These are phyloP conservation scores for Botrytis medusae DNA, from an alignment of 2,329 filamentous ascomycete species.

Conservation along the genomic window DNA sequence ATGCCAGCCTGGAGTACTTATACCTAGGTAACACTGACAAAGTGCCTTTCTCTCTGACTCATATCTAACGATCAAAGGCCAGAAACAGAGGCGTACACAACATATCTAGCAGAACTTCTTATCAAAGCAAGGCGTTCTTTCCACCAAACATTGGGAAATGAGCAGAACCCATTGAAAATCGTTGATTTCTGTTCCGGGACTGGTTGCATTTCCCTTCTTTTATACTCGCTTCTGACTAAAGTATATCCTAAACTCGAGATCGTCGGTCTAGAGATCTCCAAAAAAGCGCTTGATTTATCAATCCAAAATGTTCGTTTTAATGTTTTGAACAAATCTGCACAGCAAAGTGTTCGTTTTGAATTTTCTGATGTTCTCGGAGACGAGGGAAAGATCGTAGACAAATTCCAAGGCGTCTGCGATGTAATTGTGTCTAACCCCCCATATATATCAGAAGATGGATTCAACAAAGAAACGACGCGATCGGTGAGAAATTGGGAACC, in stretches of 20 bases:
- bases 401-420: conserved; percentile 25
- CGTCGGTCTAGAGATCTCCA: conserved; percentile 73
- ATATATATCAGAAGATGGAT: conserved; percentile 71
- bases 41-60: background rate
- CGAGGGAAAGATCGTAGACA: background rate
- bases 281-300: conserved; percentile 63
- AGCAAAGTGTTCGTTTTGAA: conserved; percentile 2
- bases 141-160: background rate
- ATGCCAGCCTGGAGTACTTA: conserved; percentile 76
- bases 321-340: conserved; percentile 32
- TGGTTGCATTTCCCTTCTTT: conserved; percentile 81
- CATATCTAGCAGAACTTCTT: conserved; percentile 48
- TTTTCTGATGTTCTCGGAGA: conserved; percentile 1
- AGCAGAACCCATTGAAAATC: conserved; percentile 52
- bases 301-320: conserved; percentile 61
- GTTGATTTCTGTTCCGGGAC: conserved; percentile 89
- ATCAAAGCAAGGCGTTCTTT: background rate
- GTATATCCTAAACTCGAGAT: conserved; percentile 52
- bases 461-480: conserved; percentile 60
- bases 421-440: conserved; percentile 87
- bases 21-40: conserved; percentile 61
- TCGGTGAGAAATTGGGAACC: conserved; percentile 85
- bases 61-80: conserved; percentile 43
- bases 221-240: conserved; percentile 59
- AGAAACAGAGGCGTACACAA: conserved; percentile 70